These are phyloP conservation scores for Huntiella abstrusa DNA, from an alignment of 2,329 filamentous ascomycete species.

Conservation along the genomic window DNA sequence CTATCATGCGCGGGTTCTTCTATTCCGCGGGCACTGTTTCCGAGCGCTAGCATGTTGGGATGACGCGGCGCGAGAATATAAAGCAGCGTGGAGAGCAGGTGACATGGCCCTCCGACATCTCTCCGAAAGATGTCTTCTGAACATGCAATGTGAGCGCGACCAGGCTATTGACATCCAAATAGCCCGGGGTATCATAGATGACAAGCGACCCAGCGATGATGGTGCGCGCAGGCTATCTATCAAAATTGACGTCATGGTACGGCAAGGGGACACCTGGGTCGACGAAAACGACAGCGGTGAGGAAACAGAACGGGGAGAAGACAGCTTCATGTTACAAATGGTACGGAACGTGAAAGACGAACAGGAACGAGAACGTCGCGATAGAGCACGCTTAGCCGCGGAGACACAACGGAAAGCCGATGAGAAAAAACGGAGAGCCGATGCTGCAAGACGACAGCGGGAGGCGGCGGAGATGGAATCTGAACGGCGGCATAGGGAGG, in stretches of 20 bases:
- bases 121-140: conserved; percentile 5
- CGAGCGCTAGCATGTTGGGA: conserved; percentile 14
- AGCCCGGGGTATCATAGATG: no score
- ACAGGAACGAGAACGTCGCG: neutral
- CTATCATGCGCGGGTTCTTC: conserved; percentile 13
- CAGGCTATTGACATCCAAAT: neutral
- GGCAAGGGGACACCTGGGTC: no score
- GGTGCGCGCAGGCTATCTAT: no score
- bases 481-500: no score
- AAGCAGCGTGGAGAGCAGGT: conserved; percentile 11
- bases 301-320: neutral
- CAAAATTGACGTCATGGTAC: no score
- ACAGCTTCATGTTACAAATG: conserved; percentile 8
- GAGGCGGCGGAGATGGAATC: neutral
- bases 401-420: neutral
- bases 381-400: neutral
- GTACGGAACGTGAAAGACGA: conserved; percentile 6
- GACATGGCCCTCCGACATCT: neutral
- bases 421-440: neutral
- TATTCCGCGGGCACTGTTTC: conserved; percentile 15
- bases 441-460: neutral
- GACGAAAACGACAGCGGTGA: neutral
- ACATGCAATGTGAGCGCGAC: conserved; percentile 8
- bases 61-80: conserved; percentile 13
- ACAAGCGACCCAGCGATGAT: no score